Percentiles rank a stretch among this genome's conserved stretches.
Evolutionary conservation across 2,329 filamentous ascomycete species (phyloP).

Genomic region (Colletotrichum brevisporum): DNA sequence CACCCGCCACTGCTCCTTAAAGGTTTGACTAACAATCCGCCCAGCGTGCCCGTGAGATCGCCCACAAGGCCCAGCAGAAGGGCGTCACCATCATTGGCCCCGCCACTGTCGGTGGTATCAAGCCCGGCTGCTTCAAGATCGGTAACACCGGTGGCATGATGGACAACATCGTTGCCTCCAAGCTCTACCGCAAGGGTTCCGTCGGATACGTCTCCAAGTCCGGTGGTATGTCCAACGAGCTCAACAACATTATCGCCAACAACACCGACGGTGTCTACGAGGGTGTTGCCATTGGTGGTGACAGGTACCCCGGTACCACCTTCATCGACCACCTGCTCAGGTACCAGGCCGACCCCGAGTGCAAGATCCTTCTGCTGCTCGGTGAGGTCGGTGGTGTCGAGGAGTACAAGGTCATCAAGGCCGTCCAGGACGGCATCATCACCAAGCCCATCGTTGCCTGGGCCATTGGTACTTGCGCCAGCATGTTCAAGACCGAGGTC

Average conservation of each 20-base stretch:
- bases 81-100: slow-evolving; percentile 99
- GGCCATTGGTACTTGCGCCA: slow-evolving; percentile 99
- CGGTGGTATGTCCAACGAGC: slow-evolving; percentile 99
- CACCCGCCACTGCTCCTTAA: too few species aligned
- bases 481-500: slow-evolving; percentile 99
- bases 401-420: slow-evolving; percentile 99
- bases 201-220: slow-evolving; percentile 99
- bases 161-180: slow-evolving; percentile 99
- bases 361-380: slow-evolving; percentile 96
- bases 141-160: slow-evolving; percentile 99
- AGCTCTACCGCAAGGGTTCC: slow-evolving; percentile 99
- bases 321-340: slow-evolving; percentile 99
- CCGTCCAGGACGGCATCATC: slow-evolving; percentile 92
- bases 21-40: slow-evolving; percentile 40
- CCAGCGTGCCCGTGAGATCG: slow-evolving; percentile 96
- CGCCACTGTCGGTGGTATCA: slow-evolving; percentile 98
- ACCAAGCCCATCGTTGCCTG: slow-evolving; percentile 99
- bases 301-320: slow-evolving; percentile 97
- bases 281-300: slow-evolving; percentile 99
- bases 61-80: slow-evolving; percentile 97
- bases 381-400: slow-evolving; percentile 99
- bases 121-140: slow-evolving; percentile 99
- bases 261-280: slow-evolving; percentile 98
- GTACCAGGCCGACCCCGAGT: slow-evolving; percentile 96
- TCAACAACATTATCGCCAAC: slow-evolving; percentile 99